Percentiles rank a stretch among this genome's conserved stretches.
Conservation (phyloP, 2,329 filamentous ascomycete species). For the Mycosphaerella sp. region DNA sequence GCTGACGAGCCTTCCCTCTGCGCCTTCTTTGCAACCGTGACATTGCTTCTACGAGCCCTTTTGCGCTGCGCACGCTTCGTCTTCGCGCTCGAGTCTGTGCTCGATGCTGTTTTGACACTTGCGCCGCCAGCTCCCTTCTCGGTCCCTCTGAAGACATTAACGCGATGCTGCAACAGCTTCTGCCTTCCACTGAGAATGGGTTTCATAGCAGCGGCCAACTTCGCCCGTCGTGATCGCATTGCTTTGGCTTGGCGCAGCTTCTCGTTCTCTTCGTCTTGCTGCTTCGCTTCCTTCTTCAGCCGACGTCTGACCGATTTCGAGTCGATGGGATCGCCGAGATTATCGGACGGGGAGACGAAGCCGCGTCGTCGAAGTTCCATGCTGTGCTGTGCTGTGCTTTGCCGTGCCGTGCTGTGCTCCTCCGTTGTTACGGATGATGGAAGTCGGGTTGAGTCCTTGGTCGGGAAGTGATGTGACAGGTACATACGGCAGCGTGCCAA, state of each 20-base stretch:
- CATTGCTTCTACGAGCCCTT: not conserved
- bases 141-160: not conserved
- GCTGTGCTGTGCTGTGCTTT: too few relatives aligned
- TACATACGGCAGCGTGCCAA: too few relatives aligned
- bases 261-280: not conserved
- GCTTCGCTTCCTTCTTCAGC: too few relatives aligned
- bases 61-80: not conserved
- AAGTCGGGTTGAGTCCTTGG: too few relatives aligned
- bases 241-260: not conserved
- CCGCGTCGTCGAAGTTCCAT: too few relatives aligned
- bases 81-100: not conserved
- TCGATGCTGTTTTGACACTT: slow-evolving; percentile 3
- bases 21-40: not conserved
- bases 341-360: too few relatives aligned
- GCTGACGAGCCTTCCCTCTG: not conserved
- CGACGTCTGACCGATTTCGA: too few relatives aligned
- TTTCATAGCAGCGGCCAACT: not conserved
- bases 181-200: not conserved
- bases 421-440: too few relatives aligned
- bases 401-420: too few relatives aligned
- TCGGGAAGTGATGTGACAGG: too few relatives aligned
- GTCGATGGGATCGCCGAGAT: too few relatives aligned
- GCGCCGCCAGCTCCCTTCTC: not conserved
- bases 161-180: slow-evolving; percentile 3
- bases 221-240: not conserved